Base-by-base conservation (phyloP, 192 early-diverging fungal genomes). In the Backusella liffmaniae region DNA sequence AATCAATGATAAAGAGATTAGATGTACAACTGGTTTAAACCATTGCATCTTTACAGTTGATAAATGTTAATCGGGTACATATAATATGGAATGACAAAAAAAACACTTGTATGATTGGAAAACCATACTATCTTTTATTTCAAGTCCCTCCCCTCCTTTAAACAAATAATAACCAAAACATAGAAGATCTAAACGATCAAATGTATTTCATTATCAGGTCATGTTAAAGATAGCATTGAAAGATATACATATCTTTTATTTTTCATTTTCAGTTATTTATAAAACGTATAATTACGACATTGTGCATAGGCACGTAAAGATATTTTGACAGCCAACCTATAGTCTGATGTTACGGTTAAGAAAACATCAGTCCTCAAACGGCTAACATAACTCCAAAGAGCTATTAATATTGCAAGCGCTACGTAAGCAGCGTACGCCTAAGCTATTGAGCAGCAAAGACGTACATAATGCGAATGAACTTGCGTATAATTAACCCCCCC, bases 271-370 rank as follows among this genome's bases (percentile, higher is more conserved):
- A 62, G 10, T 62, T 62, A 56, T 26, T 29, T 26, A 62, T 62
- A 62, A 62, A 62, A 62, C 23, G 56, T 62, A 29, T 62, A 10
- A 29, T 62, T 62, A 62, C 56, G 26, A 8, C 56, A 62, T 62
- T 13, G 56, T 62, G 23, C 56, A 62, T 62, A 41, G 41, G 21
- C 3, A 36, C 37, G 37, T 69, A 41, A 69, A 39, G 23, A 41
- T 23, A 69, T 69, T 69, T 69, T 69, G 67, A 69, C 67, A 69
- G 67, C 37, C 67, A 69, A 69, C 67, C 67, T 69, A 69, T 69
- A 69, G 67, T 69, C 67, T 69, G 37, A 39, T 41, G 29, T 69
- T 37, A 69, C 37, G 34, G 67, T 62, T n/a, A 69, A 69, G 16
- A 69, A 37, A 23, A 69, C 21, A 69, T 21, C 37, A 69, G 67